These are phyloP conservation scores for Wickerhamomyces rabaulensis DNA, from an alignment of 805 yeast species.

Conservation along the genomic window DNA sequence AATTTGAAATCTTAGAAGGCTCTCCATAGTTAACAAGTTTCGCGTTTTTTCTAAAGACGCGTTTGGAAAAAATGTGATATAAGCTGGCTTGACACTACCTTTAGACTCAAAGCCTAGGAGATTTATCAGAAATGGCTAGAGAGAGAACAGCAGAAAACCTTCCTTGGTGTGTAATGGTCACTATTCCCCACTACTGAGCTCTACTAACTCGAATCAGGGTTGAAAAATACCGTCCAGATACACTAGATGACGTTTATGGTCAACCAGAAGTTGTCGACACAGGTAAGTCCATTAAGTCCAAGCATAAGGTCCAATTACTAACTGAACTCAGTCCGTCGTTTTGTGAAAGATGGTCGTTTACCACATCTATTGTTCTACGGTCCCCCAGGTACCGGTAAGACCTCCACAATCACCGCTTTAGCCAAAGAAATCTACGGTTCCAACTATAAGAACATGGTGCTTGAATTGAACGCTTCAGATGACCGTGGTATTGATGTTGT, in stretches of 20 bases:
- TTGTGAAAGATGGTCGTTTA: conserved; percentile 73
- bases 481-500: conserved; percentile 98
- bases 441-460: conserved; percentile 77
- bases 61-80: background rate
- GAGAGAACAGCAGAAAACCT: conserved; percentile 24
- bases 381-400: conserved; percentile 93
- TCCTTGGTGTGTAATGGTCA: conserved; percentile 18
- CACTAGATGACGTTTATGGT: conserved; percentile 85
- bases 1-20: no score
- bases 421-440: conserved; percentile 87
- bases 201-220: conserved; percentile 45
- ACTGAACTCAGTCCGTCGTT: conserved; percentile 50
- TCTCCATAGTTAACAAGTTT: no score
- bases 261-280: conserved; percentile 84
- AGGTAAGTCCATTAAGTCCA: conserved; percentile 14
- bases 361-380: conserved; percentile 95
- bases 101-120: background rate
- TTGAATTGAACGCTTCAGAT: conserved; percentile 94
- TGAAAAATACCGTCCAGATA: conserved; percentile 88
- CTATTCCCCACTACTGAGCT: no score
- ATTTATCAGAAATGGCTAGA: conserved; percentile 10
- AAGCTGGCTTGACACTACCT: background rate
- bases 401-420: conserved; percentile 81
- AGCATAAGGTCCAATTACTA: background rate
- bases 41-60: no score